Percentiles rank a stretch among this genome's conserved stretches.
These are phyloP conservation scores for Taiozyma onychis DNA, from an alignment of 1,139 yeast species.

Conservation along the genomic window DNA sequence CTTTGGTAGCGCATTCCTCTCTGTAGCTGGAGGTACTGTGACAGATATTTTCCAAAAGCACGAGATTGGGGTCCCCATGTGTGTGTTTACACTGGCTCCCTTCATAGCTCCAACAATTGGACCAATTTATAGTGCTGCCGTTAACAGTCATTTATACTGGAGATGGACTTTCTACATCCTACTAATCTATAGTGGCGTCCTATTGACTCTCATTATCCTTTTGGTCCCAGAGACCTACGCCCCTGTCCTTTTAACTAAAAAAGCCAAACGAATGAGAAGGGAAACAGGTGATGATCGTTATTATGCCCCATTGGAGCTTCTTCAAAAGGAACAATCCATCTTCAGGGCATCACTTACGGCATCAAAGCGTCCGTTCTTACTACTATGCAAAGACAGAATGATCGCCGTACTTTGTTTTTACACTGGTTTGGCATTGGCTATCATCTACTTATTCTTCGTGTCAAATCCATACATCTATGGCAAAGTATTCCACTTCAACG, in stretches of 20 bases:
- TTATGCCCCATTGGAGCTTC: constrained; percentile 46
- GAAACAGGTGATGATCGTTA: constrained; percentile 52
- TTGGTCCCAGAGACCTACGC: constrained; percentile 71
- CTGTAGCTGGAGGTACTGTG: constrained; percentile 75
- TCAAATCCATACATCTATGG: constrained; percentile 54
- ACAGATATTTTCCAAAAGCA: constrained; percentile 56
- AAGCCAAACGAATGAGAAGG: constrained; percentile 52
- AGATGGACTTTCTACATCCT: constrained; percentile 59
- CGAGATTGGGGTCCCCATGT: constrained; percentile 64
- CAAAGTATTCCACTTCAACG: constrained; percentile 39
- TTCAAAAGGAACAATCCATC: constrained; percentile 35
- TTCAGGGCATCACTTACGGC: constrained; percentile 31
- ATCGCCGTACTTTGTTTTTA: constrained; percentile 54
- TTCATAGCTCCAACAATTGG: constrained; percentile 74
- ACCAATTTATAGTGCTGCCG: constrained; percentile 62
- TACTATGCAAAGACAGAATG: constrained; percentile 57
- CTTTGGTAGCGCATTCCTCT: constrained; percentile 63
- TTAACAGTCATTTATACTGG: constrained; percentile 45
- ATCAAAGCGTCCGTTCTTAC: constrained; percentile 49
- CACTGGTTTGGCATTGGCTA: constrained; percentile 54
- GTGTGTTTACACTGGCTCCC: constrained; percentile 66
- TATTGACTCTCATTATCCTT: constrained; percentile 40
- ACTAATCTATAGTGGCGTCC: constrained; percentile 59
- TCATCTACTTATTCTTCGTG: constrained; percentile 57
- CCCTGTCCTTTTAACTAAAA: constrained; percentile 52